A percentile compares a stretch with the other conserved stretches of the same genome.
phyloP scores from a whole-genome alignment of 257 asterid genomes.

The Solanum paucissectum region DNA sequence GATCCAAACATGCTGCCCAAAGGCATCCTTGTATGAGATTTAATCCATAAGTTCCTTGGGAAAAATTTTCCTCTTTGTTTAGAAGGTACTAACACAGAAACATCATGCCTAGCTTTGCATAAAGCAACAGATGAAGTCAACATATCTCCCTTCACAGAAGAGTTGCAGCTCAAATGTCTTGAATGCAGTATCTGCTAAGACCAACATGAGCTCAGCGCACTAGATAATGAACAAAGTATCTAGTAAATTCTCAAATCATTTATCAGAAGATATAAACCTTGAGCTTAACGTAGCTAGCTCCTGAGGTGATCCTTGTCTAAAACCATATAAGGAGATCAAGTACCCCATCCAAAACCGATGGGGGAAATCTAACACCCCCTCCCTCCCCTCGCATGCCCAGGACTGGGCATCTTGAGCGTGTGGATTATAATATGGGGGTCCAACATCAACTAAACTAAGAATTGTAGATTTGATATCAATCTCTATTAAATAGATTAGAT shows the following conservation, averaged over 20 bases:
- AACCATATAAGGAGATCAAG: slow-evolving; percentile 4
- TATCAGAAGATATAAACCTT: background rate
- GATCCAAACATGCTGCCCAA: slow-evolving; percentile 20
- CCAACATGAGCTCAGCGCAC: background rate
- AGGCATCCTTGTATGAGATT: slow-evolving; percentile 32
- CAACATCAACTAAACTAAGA: background rate
- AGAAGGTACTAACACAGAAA: slow-evolving; percentile 29
- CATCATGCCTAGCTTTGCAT: slow-evolving; percentile 40
- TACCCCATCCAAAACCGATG: background rate
- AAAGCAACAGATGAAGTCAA: slow-evolving; percentile 55
- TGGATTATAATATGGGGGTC: background rate
- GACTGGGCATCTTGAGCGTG: background rate
- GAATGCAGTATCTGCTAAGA: slow-evolving; percentile 28
- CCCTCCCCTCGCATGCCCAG: background rate
- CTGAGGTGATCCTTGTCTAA: background rate
- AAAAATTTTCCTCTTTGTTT: slow-evolving; percentile 28
- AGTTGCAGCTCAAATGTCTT: slow-evolving; percentile 21
- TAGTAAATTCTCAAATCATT: background rate
- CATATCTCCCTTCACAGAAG: slow-evolving; percentile 48
- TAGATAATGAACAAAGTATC: background rate
- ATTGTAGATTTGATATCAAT: background rate
- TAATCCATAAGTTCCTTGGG: slow-evolving; percentile 15
- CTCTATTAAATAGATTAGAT: background rate
- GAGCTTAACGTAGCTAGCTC: background rate
- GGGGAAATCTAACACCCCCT: background rate